A percentile compares a stretch with the other conserved stretches of the same genome.
Conservation (phyloP, 495 filamentous ascomycete species). For the Lasiosphaeria miniovina region DNA sequence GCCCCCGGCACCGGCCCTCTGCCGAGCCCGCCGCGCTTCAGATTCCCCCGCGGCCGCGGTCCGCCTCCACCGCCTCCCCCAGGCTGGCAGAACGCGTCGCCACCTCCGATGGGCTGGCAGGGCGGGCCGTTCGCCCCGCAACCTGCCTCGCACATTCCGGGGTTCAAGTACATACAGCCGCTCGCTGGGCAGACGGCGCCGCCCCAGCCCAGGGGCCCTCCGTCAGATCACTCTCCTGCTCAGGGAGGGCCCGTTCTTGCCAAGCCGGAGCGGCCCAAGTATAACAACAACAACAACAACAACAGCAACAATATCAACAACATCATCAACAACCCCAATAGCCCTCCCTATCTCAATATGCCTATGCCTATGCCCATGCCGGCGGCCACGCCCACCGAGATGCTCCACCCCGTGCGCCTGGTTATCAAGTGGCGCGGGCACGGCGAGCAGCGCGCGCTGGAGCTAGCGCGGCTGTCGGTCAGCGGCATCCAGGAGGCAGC, state of each 20-base stretch:
- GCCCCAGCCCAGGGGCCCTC: too few species aligned
- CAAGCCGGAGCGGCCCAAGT: too few species aligned
- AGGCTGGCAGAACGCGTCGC: background rate
- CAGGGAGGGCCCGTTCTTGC: too few species aligned
- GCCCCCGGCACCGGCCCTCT: background rate
- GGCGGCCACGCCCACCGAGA: background rate
- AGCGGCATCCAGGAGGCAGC: constrained; percentile 29
- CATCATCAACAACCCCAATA: background rate
- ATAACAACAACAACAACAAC: background rate
- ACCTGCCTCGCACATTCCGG: background rate
- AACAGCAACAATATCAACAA: background rate
- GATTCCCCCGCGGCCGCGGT: background rate
- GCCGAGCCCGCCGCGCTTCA: background rate
- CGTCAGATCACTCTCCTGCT: too few species aligned
- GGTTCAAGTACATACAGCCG: too few species aligned
- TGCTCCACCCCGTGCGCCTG: constrained; percentile 20
- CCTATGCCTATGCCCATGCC: background rate
- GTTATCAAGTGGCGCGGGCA: constrained; percentile 30
- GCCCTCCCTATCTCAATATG: too few species aligned
- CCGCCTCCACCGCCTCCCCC: constrained; percentile 3
- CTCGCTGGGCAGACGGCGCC: too few species aligned
- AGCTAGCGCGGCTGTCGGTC: constrained; percentile 13
- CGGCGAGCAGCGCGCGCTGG: constrained; percentile 26
- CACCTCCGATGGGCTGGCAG: too few species aligned
- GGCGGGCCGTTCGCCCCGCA: background rate